These are phyloP conservation scores for Musa acuminata DNA, from an alignment of 176 grass and related monocot genomes.

Conservation along the genomic window DNA sequence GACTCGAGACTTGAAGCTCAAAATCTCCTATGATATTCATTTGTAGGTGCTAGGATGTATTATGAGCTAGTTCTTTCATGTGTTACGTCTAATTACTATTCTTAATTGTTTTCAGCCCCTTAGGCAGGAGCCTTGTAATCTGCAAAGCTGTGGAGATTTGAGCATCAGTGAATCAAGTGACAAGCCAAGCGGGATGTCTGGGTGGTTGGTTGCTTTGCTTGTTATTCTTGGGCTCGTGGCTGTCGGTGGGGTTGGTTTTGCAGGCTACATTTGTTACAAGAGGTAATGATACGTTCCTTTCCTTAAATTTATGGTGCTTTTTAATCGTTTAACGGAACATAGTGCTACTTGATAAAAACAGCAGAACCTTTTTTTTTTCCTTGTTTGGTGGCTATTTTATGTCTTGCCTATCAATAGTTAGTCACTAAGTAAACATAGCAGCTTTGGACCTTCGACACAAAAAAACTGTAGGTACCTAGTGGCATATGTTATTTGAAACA, in stretches of 20 bases:
- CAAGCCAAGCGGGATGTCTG: constrained; percentile 38
- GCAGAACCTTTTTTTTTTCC: background rate
- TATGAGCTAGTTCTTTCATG: constrained; percentile 8
- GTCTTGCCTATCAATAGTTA: background rate
- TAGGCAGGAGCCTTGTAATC: constrained; percentile 60
- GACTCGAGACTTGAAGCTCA: background rate
- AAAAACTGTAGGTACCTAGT: no score
- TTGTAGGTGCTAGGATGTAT: background rate
- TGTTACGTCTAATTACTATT: background rate
- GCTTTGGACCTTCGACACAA: no score
- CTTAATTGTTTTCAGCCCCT: constrained; percentile 32
- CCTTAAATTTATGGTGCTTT: background rate
- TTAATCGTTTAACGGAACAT: background rate
- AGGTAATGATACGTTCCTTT: constrained; percentile 26
- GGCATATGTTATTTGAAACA: no score
- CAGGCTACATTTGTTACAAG: constrained; percentile 43
- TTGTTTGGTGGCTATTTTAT: background rate
- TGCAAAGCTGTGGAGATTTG: constrained; percentile 40
- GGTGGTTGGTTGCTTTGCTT: constrained; percentile 60
- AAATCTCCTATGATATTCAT: no score
- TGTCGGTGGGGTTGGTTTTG: constrained; percentile 42
- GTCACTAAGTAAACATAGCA: background rate
- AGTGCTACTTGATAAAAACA: background rate
- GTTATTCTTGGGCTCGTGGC: constrained; percentile 43
- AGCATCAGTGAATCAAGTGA: constrained; percentile 21